Evolutionary conservation across 1,284 basidiomycete species (phyloP), one percentile per base, ranked within the genome.

Genomic region (Cutaneotrichosporon cutaneum): DNA sequence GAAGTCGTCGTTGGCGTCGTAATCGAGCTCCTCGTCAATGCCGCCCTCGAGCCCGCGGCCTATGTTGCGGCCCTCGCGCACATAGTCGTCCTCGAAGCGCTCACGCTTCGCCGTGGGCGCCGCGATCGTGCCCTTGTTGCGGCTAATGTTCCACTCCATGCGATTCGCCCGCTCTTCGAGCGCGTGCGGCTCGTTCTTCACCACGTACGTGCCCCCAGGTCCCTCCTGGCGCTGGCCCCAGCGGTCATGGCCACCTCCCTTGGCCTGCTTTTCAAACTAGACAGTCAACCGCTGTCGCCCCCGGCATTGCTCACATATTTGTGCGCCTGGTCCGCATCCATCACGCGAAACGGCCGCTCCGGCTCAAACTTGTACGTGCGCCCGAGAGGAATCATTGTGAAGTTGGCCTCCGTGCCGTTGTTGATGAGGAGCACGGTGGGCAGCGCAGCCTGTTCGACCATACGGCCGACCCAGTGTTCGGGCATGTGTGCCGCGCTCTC

Each of bases 21-120:
- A 78, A 62, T 78, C 77, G 10, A 78, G 67, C 59, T 78, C 76
- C 61, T 76, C 75, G 56, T 75, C 76, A 11, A 69, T 58, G 4
- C 73, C 75, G 24, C 74, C 76, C 60, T 78, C 76, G 24, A 78
- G 51, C 4, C 75, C 76, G 36, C 73, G 62, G 26, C 71, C 71
- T 4, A 72, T 53, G 26, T 67, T 62, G 39, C 75, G 63, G 14
- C 72, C 69, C 63, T 78, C 76, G 18, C 68, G 66, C 35, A 59
- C 63, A 52, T 64, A 70, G 58, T 78, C 76, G 54, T 78, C 75
- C 35, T 58, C 56, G 26, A 18, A 58, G 30, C 33, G 30, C 47
- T 58, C 56, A 10, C 45, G 54, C 61, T 51, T 58, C 14, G 18
- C n/a, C 39, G 3, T 5, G 32, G 33, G 32, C 30, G 13, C 52